Base-by-base conservation (phyloP, 371 early-diverging fungal genomes). In the Haplosporangium sp. region DNA sequence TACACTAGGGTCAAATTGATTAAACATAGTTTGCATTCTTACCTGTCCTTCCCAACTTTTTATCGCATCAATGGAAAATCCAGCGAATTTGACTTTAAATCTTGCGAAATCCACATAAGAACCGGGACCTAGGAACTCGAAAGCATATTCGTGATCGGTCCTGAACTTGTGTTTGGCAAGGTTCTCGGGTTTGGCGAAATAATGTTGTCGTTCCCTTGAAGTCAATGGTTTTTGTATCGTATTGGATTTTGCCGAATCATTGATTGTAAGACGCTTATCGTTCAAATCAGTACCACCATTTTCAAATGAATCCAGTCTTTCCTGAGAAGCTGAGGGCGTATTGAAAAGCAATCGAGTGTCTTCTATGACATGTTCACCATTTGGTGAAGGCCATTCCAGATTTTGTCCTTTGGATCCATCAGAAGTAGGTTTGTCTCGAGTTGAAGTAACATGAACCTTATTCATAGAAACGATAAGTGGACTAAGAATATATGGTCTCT, bases 401-500 rank as follows among this genome's bases (percentile, higher is more conserved):
- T 77, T 47, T 6, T 39, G 27, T 27, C 27, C 42, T 13, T 38
- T 27, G 37, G 55, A 44, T 17, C n/a, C 39, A 13, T 20, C 27
- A 10, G 42, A 13, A 9, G 42, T n/a, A 4, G 34, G 13, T 20
- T 60, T 58, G 5, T 3, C 4, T 0, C 58, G 58, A 0, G 53
- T 19, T 8, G 34, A 27, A 42, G 73, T 63, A 13, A 90, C 85
- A 59, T 83, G 76, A 15, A 92, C 79, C 11, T 84, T 85, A 76
- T 93, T 92, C 91, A 92, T 91, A 6, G 92, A 83, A 39, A 87
- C 87, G 50, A 93, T 85, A n/a, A 90, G 83, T 27, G 94, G 94
- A 56, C 88, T 88, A 82, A 86, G 89, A 11, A 92, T 90, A 83
- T 89, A 92, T 0, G 96, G 96, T 48, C 86, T 87, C 47, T 91